These are phyloP conservation scores for Boletus insuetus DNA, from an alignment of 768 basidiomycete species.

Conservation along the genomic window DNA sequence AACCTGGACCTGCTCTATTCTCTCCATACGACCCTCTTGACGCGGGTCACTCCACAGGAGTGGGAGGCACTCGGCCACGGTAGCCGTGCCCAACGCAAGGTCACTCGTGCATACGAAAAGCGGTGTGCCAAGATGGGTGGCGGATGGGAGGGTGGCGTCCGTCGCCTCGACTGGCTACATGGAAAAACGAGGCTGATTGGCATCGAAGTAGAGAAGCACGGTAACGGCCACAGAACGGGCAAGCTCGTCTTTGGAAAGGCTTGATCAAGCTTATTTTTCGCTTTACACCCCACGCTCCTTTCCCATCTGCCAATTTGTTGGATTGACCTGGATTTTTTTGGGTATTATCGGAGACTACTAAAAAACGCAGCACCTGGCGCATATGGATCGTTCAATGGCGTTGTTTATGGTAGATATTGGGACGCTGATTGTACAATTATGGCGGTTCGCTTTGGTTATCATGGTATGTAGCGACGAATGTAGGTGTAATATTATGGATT, in stretches of 20 bases:
- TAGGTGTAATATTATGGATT: slow-evolving; percentile 17
- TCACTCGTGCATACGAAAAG: slow-evolving; percentile 59
- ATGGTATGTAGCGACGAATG: neutral
- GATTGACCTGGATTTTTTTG: neutral
- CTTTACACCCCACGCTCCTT: slow-evolving; percentile 6
- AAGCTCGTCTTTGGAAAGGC: slow-evolving; percentile 48
- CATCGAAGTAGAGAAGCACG: slow-evolving; percentile 53
- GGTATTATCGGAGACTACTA: neutral
- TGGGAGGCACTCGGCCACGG: slow-evolving; percentile 60
- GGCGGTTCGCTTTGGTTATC: slow-evolving; percentile 7
- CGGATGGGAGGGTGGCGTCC: slow-evolving; percentile 68
- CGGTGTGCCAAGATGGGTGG: slow-evolving; percentile 62
- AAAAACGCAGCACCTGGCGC: slow-evolving; percentile 7
- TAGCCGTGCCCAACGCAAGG: slow-evolving; percentile 55
- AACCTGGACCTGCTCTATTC: slow-evolving; percentile 64
- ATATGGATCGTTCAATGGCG: slow-evolving; percentile 7
- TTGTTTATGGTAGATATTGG: slow-evolving; percentile 14
- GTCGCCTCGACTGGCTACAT: slow-evolving; percentile 64
- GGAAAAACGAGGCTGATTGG: slow-evolving; percentile 59
- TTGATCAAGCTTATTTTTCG: slow-evolving; percentile 18
- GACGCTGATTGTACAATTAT: slow-evolving; percentile 21
- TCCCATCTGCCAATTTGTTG: neutral
- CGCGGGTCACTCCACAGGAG: slow-evolving; percentile 59
- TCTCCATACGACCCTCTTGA: slow-evolving; percentile 52
- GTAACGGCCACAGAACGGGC: slow-evolving; percentile 38